Evolutionary conservation across 73 alveolate genomes (phyloP).

Genomic region (Tetrahymena elliotti): DNA sequence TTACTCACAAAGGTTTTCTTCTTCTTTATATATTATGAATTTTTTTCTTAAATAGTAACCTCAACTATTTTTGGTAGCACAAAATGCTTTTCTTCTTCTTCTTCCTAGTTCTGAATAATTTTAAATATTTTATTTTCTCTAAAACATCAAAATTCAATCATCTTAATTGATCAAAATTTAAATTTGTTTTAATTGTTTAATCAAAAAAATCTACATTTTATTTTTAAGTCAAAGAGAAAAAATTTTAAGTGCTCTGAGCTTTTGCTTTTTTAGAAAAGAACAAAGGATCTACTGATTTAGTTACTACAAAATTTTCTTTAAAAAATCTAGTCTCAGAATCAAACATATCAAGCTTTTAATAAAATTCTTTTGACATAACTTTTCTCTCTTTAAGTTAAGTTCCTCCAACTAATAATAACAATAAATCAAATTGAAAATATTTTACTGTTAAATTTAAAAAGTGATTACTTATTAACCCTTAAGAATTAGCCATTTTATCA

Average conservation of each 20-base stretch:
- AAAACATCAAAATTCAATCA: slow-evolving; percentile 2
- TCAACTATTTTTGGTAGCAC: slow-evolving; percentile 8
- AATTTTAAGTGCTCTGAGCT: background rate
- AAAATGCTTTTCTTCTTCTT: background rate
- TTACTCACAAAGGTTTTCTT: slow-evolving; percentile 12
- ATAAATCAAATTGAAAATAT: background rate
- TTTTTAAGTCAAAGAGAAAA: background rate
- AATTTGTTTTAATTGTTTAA: too few species aligned
- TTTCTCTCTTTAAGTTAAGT: slow-evolving; percentile 11
- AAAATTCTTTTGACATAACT: slow-evolving; percentile 12
- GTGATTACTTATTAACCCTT: background rate
- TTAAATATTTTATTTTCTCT: background rate
- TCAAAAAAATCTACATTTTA: background rate
- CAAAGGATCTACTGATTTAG: background rate
- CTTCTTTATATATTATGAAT: slow-evolving; percentile 4
- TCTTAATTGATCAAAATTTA: too few species aligned
- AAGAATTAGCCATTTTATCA: background rate
- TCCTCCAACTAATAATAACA: slow-evolving; percentile 2
- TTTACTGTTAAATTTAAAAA: background rate
- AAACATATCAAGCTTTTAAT: background rate
- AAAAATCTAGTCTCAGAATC: background rate
- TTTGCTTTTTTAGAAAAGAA: background rate
- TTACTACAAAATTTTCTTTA: background rate
- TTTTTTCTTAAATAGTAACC: slow-evolving; percentile 11
- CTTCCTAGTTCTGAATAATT: background rate